Evolutionary conservation across 164 flowering plant genomes (phyloP).

Genomic region (Chimonanthus salicifolius): DNA sequence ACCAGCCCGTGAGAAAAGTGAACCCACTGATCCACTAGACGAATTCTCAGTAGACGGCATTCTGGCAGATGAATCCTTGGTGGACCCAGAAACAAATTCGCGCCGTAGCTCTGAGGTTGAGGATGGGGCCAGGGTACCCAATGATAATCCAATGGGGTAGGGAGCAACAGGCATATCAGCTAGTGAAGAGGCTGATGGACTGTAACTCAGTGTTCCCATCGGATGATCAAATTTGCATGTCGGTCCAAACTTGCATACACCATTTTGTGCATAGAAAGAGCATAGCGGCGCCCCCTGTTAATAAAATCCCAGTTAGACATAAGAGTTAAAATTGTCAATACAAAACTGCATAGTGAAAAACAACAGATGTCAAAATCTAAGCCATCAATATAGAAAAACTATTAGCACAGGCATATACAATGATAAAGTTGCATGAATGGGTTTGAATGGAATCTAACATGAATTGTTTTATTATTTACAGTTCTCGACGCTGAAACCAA

Average conservation of each 20-base stretch:
- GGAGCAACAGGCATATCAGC: conserved; percentile 92
- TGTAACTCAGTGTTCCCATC: conserved; percentile 66
- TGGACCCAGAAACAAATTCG: conserved; percentile 46
- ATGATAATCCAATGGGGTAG: conserved; percentile 74
- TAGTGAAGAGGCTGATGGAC: conserved; percentile 96
- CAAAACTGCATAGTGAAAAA: not conserved
- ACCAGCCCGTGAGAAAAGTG: conserved; percentile 39
- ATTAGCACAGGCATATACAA: not conserved
- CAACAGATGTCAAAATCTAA: not conserved
- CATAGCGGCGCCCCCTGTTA: conserved; percentile 73
- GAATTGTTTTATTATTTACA: no score
- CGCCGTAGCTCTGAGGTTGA: conserved; percentile 74
- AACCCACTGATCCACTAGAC: conserved; percentile 55
- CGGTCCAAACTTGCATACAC: conserved; percentile 81
- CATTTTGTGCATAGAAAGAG: conserved; percentile 60
- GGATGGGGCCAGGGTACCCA: conserved; percentile 76
- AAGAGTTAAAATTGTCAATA: not conserved
- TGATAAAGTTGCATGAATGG: not conserved
- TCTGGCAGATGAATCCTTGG: conserved; percentile 41
- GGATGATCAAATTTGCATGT: conserved; percentile 93
- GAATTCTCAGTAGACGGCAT: conserved; percentile 49
- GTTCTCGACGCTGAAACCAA: no score
- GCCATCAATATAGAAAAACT: not conserved
- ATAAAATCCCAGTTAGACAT: conserved; percentile 4
- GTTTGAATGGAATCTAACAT: no score